Evolutionary conservation across 2,329 filamentous ascomycete genomes (phyloP).

Genomic region (Claviceps humidiphila): DNA sequence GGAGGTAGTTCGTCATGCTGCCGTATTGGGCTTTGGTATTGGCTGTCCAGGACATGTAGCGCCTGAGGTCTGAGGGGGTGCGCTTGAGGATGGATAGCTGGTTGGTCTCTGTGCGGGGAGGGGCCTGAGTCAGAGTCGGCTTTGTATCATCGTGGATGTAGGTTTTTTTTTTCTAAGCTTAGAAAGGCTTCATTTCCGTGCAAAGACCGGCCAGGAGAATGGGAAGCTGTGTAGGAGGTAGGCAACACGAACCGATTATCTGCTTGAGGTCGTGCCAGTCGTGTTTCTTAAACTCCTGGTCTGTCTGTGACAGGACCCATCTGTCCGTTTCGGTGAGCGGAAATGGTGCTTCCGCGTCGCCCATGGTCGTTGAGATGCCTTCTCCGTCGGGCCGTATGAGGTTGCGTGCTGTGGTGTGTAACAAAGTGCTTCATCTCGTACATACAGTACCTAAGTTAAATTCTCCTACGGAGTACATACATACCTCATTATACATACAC

Average conservation of each 20-base stretch:
- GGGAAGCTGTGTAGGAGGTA: neutral
- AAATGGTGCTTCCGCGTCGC: constrained; percentile 36
- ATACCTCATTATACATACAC: neutral
- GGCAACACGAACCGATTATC: constrained; percentile 42
- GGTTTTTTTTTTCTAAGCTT: too few species aligned
- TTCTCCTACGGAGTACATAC: neutral
- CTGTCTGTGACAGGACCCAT: constrained; percentile 47
- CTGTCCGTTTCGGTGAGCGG: constrained; percentile 46
- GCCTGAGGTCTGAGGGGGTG: constrained; percentile 64
- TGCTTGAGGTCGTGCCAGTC: constrained; percentile 60
- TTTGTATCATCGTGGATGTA: neutral
- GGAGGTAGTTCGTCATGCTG: constrained; percentile 65
- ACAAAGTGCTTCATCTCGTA: neutral
- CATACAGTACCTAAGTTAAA: neutral
- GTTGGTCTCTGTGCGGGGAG: constrained; percentile 29
- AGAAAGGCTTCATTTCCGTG: neutral
- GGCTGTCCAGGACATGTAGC: constrained; percentile 66
- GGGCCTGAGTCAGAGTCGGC: neutral
- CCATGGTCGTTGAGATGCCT: constrained; percentile 21
- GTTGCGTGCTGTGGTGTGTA: neutral
- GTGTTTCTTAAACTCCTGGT: constrained; percentile 57
- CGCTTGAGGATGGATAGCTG: constrained; percentile 65
- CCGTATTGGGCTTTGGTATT: constrained; percentile 61
- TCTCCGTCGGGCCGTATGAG: neutral
- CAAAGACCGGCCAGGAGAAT: neutral